Base-by-base conservation (phyloP, 2,329 filamentous ascomycete species). In the Aspergillus piperis region DNA sequence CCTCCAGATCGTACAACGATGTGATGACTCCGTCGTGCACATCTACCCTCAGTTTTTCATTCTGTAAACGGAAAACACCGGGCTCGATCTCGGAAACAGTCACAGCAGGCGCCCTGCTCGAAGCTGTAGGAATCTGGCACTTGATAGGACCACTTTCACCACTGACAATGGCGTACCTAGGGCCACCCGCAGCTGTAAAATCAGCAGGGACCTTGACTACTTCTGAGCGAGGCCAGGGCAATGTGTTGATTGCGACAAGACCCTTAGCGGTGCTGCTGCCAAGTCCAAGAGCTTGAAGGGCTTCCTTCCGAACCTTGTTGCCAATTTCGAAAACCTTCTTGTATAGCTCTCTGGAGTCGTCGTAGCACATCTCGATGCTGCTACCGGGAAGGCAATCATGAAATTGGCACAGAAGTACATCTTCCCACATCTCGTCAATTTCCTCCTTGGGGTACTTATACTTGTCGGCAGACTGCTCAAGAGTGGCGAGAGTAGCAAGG, bases 361-460 rank as follows among this genome's bases (percentile, higher is more conserved):
- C 91, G 70, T 98, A 98, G 76, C 92, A 96, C 92, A 98, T 97
- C 75, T 96, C 93, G 68, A 99, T 98, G 36, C 88, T 91, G 73
- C 92, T 97, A 58, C 95, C 95, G 0, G 95, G 95, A 54, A 99
- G 83, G 73, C 95, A 98, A 73, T 99, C 95, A 66, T 99, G 95
- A 82, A 99, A 99, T 71, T 99, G 95, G 67, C 94, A 98, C 25
- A 98, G 85, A 23, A 98, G 83, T 3, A 94, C 89, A 58, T 85
- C 84, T 80, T 98, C 94, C 95, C 95, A 99, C 88, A 99, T 96
- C 59, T 89, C 84, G 72, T 99, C 95, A 58, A 99, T 88, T n/a
- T 95, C 87, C 72, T 90, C 86, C 78, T 96, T 97, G 8, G 95
- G 95, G 73, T 98, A 99, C 71, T 89, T 90, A 80, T 96, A 98